phyloP scores from a whole-genome alignment of 768 basidiomycete genomes.

The Boletus sp. region DNA sequence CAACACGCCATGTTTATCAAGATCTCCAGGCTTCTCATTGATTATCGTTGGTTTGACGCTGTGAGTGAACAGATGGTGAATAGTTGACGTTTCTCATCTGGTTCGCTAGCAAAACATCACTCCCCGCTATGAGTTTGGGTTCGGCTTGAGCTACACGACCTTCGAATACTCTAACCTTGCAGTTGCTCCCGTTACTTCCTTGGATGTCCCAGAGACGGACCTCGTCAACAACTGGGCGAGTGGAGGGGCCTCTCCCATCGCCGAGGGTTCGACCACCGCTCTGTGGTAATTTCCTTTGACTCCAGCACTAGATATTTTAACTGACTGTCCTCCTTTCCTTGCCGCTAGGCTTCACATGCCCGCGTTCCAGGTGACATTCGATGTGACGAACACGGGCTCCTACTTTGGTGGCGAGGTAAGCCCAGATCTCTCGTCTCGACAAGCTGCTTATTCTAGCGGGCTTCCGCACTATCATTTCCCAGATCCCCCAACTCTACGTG shows the following conservation, averaged over 20 bases:
- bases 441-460: not conserved
- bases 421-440: not conserved
- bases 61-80: conserved; percentile 35
- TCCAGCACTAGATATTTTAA: not conserved
- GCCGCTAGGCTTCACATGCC: conserved; percentile 59
- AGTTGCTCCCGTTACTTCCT: conserved; percentile 39
- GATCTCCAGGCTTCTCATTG: conserved; percentile 50
- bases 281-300: conserved; percentile 44
- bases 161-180: conserved; percentile 68
- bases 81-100: not conserved
- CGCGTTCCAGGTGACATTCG: conserved; percentile 58
- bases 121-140: conserved; percentile 88
- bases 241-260: conserved; percentile 52
- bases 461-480: not conserved
- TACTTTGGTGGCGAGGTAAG: conserved; percentile 64
- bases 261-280: conserved; percentile 57
- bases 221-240: conserved; percentile 53
- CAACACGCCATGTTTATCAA: not conserved
- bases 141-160: conserved; percentile 80
- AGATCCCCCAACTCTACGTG: conserved; percentile 76
- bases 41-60: conserved; percentile 71
- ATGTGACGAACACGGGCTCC: conserved; percentile 61
- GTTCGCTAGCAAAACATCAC: conserved; percentile 54
- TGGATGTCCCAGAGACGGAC: conserved; percentile 31
- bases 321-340: not conserved